Conservation (phyloP, 2,329 filamentous ascomycete species). For the Sclerotinia glacialis region DNA sequence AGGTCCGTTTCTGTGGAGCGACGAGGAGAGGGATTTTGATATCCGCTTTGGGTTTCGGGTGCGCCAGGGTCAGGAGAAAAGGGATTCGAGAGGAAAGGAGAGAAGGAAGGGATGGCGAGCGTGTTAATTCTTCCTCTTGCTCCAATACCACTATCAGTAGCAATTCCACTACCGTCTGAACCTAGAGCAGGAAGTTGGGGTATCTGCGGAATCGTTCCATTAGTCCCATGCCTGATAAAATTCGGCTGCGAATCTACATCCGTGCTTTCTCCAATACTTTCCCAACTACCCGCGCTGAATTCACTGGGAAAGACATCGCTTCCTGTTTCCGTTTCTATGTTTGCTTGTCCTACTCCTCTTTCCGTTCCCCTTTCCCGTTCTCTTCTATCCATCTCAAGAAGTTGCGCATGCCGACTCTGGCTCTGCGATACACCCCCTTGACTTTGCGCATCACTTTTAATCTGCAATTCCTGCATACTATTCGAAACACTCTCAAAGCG, state of each 20-base stretch:
- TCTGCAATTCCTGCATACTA: slow-evolving; percentile 24
- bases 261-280: slow-evolving; percentile 7
- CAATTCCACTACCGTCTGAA: not conserved
- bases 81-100: not conserved
- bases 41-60: not conserved
- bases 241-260: slow-evolving; percentile 22
- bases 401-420: slow-evolving; percentile 16
- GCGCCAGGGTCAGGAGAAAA: not conserved
- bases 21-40: slow-evolving; percentile 1
- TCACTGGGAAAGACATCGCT: slow-evolving; percentile 11
- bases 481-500: slow-evolving; percentile 34
- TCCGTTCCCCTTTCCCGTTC: not conserved
- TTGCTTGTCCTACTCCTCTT: not conserved
- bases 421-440: not conserved
- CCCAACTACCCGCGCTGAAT: slow-evolving; percentile 16
- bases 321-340: not conserved
- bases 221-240: slow-evolving; percentile 13
- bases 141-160: not conserved
- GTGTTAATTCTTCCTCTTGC: not conserved
- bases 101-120: slow-evolving; percentile 10
- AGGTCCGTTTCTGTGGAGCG: slow-evolving; percentile 26
- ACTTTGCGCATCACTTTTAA: not conserved
- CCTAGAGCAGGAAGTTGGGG: not conserved
- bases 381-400: slow-evolving; percentile 19
- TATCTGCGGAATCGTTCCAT: not conserved